Conservation (phyloP, 1,139 yeast genomes). For the Taphrina sp. region DNA sequence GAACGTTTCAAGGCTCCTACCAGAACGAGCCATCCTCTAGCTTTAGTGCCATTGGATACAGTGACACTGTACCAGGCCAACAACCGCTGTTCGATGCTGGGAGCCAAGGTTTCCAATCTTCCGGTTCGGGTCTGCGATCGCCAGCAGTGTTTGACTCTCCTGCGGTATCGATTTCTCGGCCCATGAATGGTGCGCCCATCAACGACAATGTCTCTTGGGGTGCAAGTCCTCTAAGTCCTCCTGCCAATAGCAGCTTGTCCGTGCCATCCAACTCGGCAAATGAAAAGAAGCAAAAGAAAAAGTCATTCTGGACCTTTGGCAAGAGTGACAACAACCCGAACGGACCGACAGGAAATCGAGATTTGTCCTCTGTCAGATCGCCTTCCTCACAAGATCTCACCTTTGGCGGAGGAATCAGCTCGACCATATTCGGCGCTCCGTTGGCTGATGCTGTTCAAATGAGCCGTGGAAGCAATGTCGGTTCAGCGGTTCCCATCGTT, state of each 20-base stretch:
- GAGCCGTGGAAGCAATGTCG: conserved; percentile 47
- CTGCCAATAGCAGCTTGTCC: not conserved
- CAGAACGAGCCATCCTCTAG: not conserved
- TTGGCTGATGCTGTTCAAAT: conserved; percentile 55
- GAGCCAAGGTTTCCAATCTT: not conserved
- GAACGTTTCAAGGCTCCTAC: not conserved
- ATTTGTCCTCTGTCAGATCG: not conserved
- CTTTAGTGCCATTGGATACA: conserved; percentile 11
- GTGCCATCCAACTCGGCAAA: not conserved
- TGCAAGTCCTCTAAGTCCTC: conserved; percentile 10
- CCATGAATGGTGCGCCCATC: conserved; percentile 28
- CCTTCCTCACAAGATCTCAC: conserved; percentile 7
- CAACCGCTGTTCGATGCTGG: conserved; percentile 1
- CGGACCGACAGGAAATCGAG: conserved; percentile 4
- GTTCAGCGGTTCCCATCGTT: conserved; percentile 64
- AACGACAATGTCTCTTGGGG: conserved; percentile 18
- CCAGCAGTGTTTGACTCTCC: not conserved
- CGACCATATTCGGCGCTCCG: conserved; percentile 62
- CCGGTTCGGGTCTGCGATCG: too few species aligned
- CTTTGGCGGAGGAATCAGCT: not conserved
- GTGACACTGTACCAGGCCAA: conserved; percentile 3
- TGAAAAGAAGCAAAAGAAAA: conserved; percentile 28
- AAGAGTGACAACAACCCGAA: conserved; percentile 16
- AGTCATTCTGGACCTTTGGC: conserved; percentile 34
- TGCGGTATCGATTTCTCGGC: conserved; percentile 9